A percentile compares a stretch with the other conserved stretches of the same genome.
phyloP scores from a whole-genome alignment of 2,329 filamentous ascomycete genomes.

The Botrytis fabae region DNA sequence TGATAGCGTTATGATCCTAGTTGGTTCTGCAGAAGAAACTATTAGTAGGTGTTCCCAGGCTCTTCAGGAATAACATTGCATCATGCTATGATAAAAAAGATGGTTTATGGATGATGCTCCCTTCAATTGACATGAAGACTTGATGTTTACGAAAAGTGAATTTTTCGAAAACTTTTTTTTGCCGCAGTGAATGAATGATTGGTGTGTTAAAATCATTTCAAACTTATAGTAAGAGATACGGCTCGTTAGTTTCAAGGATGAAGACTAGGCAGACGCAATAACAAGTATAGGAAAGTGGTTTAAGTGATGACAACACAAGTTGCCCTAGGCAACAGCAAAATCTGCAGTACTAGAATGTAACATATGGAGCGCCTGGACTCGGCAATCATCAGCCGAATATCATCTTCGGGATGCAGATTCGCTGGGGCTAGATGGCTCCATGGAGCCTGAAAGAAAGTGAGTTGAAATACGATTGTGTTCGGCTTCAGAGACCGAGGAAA shows the following conservation, averaged over 20 bases:
- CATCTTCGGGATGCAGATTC: not conserved
- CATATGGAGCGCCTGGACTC: not conserved
- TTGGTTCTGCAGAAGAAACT: conserved; percentile 20
- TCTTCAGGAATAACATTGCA: not conserved
- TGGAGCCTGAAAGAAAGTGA: not conserved
- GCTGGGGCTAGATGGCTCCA: not conserved
- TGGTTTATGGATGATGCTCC: not conserved
- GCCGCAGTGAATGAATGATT: not conserved
- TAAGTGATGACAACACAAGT: not conserved
- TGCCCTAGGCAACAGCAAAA: conserved; percentile 6
- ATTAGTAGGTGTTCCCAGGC: conserved; percentile 27
- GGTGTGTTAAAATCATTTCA: too few species aligned
- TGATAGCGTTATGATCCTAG: not conserved
- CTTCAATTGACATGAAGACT: not conserved
- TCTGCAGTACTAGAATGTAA: not conserved
- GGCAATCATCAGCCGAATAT: not conserved
- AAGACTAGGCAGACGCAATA: not conserved
- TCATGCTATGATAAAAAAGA: not conserved
- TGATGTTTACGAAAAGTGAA: not conserved
- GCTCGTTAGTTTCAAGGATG: not conserved
- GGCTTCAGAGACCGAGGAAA: not conserved
- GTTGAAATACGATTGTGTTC: not conserved
- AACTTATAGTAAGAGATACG: not conserved
- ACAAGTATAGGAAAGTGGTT: not conserved
- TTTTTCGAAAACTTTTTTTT: not conserved